phyloP scores from a whole-genome alignment of 2,329 filamentous ascomycete species.

The Fusarium tricinctum region DNA sequence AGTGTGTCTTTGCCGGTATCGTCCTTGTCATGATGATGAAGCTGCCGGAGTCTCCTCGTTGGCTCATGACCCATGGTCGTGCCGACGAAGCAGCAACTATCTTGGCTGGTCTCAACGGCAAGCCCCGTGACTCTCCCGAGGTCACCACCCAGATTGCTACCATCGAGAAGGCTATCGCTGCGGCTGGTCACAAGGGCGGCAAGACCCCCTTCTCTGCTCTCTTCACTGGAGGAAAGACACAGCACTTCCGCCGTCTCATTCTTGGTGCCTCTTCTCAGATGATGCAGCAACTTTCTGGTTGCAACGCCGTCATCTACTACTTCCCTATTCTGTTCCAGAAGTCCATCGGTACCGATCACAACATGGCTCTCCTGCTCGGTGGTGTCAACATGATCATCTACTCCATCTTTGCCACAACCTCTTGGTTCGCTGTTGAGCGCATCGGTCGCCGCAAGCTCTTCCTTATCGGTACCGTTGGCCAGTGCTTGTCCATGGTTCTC shows the following conservation, averaged over 20 bases:
- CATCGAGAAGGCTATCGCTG: constrained; percentile 64
- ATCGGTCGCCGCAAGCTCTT: constrained; percentile 63
- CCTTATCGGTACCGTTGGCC: constrained; percentile 61
- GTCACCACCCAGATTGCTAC: constrained; percentile 70
- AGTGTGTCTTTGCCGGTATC: constrained; percentile 57
- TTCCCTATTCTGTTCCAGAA: constrained; percentile 68
- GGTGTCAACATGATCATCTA: constrained; percentile 68
- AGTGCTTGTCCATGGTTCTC: constrained; percentile 70
- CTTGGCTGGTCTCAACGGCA: constrained; percentile 50
- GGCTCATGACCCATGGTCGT: constrained; percentile 62
- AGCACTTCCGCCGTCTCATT: constrained; percentile 75
- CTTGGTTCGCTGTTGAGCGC: constrained; percentile 67
- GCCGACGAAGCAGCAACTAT: constrained; percentile 56
- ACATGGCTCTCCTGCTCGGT: constrained; percentile 65
- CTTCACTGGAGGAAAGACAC: constrained; percentile 73
- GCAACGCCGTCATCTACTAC: constrained; percentile 73
- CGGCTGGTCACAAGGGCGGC: constrained; percentile 61
- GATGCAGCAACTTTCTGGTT: constrained; percentile 74
- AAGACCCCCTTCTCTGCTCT: constrained; percentile 67
- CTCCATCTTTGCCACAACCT: constrained; percentile 67
- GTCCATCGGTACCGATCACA: constrained; percentile 51
- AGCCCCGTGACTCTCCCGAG: constrained; percentile 65
- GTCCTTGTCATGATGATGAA: constrained; percentile 59
- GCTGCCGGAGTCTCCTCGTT: constrained; percentile 63
- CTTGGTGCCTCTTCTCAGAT: constrained; percentile 71